phyloP scores from a whole-genome alignment of 805 yeast species.

The Kuraishia borneana region DNA sequence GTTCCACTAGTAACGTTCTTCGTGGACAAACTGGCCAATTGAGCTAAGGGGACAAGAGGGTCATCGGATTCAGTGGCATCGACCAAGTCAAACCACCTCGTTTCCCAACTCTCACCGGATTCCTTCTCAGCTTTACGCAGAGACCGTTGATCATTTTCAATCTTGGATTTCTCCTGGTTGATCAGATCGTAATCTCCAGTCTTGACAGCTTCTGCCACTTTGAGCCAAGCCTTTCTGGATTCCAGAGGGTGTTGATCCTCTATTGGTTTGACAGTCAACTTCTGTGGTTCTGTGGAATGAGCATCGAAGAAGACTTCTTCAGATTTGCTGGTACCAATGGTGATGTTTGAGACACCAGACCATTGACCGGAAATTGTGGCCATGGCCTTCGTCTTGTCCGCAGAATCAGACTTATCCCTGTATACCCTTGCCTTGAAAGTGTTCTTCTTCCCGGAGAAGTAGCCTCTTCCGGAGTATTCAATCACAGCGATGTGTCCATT shows the following conservation, averaged over 20 bases:
- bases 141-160: conserved; percentile 82
- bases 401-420: conserved; percentile 36
- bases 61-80: conserved; percentile 26
- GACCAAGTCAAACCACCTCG: conserved; percentile 66
- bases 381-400: conserved; percentile 49
- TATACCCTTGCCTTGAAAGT: conserved; percentile 78
- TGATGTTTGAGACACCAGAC: conserved; percentile 66
- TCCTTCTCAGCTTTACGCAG: conserved; percentile 64
- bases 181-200: conserved; percentile 67
- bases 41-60: conserved; percentile 28
- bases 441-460: conserved; percentile 91
- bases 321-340: conserved; percentile 39
- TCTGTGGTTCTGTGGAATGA: conserved; percentile 33
- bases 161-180: conserved; percentile 58
- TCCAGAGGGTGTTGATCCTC: conserved; percentile 75
- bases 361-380: conserved; percentile 87
- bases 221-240: conserved; percentile 79
- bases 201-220: conserved; percentile 81
- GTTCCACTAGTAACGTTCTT: conserved; percentile 64
- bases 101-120: conserved; percentile 57
- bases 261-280: conserved; percentile 65
- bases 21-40: conserved; percentile 43
- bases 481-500: conserved; percentile 63
- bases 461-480: conserved; percentile 88
- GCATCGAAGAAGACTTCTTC: conserved; percentile 58